phyloP scores from a whole-genome alignment of 768 basidiomycete genomes.

The Xerocomellus dryophilus region DNA sequence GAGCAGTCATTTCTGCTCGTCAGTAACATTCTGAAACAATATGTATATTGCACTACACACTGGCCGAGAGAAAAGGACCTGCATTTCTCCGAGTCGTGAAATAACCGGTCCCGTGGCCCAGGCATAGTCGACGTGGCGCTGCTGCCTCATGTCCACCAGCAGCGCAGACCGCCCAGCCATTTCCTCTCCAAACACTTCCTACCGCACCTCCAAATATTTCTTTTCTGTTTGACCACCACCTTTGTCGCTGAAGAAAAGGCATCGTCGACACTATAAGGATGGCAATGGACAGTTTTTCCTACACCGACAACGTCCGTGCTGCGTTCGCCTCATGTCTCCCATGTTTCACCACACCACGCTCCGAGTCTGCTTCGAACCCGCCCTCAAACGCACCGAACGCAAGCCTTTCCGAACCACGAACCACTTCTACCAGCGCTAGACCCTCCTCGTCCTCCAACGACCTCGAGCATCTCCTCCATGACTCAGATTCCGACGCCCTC shows the following conservation, averaged over 20 bases:
- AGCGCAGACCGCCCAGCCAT: neutral
- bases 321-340: conserved; percentile 58
- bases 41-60: too few species aligned
- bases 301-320: conserved; percentile 58
- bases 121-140: too few species aligned
- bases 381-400: neutral
- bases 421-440: conserved; percentile 11
- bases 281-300: conserved; percentile 51
- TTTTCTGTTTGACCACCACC: neutral
- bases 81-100: too few species aligned
- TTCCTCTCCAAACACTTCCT: neutral
- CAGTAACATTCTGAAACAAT: too few species aligned
- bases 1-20: too few species aligned
- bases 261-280: neutral
- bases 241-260: neutral
- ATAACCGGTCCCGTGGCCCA: too few species aligned
- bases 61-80: too few species aligned
- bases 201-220: neutral
- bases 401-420: conserved; percentile 27
- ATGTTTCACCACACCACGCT: conserved; percentile 47
- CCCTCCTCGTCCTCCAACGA: conserved; percentile 33
- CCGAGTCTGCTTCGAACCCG: conserved; percentile 22
- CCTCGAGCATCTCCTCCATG: conserved; percentile 50
- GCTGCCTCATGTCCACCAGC: too few species aligned
- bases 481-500: conserved; percentile 54